A percentile compares a stretch with the other conserved stretches of the same genome.
Conservation (phyloP, 768 basidiomycete species). For the Postia placenta region DNA sequence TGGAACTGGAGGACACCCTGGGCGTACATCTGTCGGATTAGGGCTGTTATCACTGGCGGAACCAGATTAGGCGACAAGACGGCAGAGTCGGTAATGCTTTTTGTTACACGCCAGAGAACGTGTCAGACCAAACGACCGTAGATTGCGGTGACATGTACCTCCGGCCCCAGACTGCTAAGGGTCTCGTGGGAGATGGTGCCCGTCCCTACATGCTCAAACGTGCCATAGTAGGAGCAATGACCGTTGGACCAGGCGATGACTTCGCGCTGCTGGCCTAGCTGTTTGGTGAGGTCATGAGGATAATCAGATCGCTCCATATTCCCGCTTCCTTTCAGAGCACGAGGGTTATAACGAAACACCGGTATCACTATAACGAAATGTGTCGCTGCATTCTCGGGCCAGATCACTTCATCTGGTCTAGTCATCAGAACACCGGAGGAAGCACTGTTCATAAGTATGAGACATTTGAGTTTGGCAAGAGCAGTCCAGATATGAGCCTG, state of each 20-base stretch:
- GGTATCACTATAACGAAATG: conserved; percentile 1
- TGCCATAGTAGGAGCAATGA: conserved; percentile 6
- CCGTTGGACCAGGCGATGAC: conserved; percentile 2
- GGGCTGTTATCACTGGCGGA: neutral
- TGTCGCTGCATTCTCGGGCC: neutral
- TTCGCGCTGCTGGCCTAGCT: neutral
- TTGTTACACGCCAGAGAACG: too few relatives aligned
- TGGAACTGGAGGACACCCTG: conserved; percentile 3
- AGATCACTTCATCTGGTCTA: conserved; percentile 1
- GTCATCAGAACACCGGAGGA: neutral
- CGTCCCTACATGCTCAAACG: conserved; percentile 2
- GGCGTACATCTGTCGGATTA: conserved; percentile 3
- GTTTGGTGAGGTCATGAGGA: neutral
- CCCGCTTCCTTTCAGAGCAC: neutral
- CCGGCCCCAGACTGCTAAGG: neutral
- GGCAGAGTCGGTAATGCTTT: too few relatives aligned
- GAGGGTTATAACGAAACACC: conserved; percentile 5
- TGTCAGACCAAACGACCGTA: neutral
- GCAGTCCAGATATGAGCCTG: too few relatives aligned
- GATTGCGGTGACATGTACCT: neutral
- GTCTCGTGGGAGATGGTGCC: neutral
- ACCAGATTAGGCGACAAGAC: neutral
- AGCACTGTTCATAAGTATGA: too few relatives aligned
- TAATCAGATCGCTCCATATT: conserved; percentile 1
- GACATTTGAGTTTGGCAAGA: too few relatives aligned